Evolutionary conservation across 148 eudicot genomes (phyloP).

Genomic region (Vaccinium corymbosum): DNA sequence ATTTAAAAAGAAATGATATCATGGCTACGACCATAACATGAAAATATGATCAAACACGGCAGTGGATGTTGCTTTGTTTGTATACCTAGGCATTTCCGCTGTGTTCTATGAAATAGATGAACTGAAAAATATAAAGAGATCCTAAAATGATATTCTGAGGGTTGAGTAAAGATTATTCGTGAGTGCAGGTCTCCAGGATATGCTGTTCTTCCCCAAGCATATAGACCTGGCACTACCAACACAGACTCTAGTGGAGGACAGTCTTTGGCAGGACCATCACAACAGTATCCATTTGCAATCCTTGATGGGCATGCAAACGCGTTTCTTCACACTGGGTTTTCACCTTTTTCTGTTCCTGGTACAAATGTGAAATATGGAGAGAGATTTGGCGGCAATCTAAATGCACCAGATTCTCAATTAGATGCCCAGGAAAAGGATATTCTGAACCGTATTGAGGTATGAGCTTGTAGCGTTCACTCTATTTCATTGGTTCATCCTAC

Average conservation of each 20-base stretch:
- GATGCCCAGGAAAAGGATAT: constrained; percentile 46
- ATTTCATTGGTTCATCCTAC: not conserved
- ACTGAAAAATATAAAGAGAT: no score
- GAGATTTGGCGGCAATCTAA: constrained; percentile 21
- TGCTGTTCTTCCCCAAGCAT: constrained; percentile 47
- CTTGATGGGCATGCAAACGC: constrained; percentile 35
- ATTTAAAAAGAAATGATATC: no score
- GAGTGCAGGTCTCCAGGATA: constrained; percentile 73
- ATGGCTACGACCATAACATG: no score
- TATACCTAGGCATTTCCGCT: no score
- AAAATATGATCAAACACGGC: no score
- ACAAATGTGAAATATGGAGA: constrained; percentile 28
- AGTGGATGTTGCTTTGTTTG: no score
- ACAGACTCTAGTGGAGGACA: constrained; percentile 28
- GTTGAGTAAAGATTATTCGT: not conserved
- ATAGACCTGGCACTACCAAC: constrained; percentile 25
- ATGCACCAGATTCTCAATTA: constrained; percentile 35
- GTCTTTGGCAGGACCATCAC: constrained; percentile 32
- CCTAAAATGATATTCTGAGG: not conserved
- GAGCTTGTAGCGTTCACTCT: not conserved
- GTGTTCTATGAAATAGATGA: not conserved
- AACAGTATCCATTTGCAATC: constrained; percentile 29
- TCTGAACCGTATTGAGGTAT: constrained; percentile 79
- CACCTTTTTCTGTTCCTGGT: constrained; percentile 35
- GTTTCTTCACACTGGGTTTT: constrained; percentile 32